phyloP scores from a whole-genome alignment of 2,329 filamentous ascomycete genomes.

The Sporothrix luriei region DNA sequence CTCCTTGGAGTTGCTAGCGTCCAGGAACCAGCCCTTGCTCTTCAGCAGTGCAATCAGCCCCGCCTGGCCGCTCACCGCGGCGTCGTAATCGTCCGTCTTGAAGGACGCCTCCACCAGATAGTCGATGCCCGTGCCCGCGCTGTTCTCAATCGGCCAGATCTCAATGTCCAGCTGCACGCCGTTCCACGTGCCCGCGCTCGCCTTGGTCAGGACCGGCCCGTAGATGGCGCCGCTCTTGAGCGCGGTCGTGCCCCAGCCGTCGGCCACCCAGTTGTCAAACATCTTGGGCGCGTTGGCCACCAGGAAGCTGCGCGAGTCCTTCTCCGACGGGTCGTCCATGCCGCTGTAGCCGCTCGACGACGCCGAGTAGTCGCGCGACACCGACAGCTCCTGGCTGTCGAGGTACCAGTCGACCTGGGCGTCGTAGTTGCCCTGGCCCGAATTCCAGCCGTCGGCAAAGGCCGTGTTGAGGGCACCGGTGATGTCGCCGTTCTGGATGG shows the following conservation, averaged over 20 bases:
- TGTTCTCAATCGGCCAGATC: conserved; percentile 42
- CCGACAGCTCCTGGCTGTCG: conserved; percentile 45
- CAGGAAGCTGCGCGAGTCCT: conserved; percentile 37
- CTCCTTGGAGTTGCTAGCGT: conserved; percentile 39
- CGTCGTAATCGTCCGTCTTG: conserved; percentile 37
- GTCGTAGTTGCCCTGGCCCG: conserved; percentile 40
- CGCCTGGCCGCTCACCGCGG: conserved; percentile 35
- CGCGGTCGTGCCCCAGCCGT: conserved; percentile 39
- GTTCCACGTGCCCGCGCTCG: conserved; percentile 41
- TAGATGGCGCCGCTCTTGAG: conserved; percentile 40
- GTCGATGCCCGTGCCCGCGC: conserved; percentile 37
- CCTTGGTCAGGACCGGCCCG: conserved; percentile 42
- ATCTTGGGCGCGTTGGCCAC: conserved; percentile 41
- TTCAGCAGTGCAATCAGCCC: conserved; percentile 36
- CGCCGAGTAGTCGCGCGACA: conserved; percentile 41
- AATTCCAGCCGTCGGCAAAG: conserved; percentile 43
- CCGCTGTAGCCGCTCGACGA: conserved; percentile 39
- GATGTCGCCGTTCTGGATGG: conserved; percentile 40
- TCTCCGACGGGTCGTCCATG: conserved; percentile 38
- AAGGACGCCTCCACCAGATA: conserved; percentile 42
- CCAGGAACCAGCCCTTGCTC: conserved; percentile 40
- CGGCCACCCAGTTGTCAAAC: conserved; percentile 41
- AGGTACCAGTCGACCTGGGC: conserved; percentile 46
- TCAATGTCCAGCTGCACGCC: conserved; percentile 41
- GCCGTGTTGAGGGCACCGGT: conserved; percentile 41